phyloP scores from a whole-genome alignment of 768 basidiomycete species.

The Gelatoporia subvermispora region DNA sequence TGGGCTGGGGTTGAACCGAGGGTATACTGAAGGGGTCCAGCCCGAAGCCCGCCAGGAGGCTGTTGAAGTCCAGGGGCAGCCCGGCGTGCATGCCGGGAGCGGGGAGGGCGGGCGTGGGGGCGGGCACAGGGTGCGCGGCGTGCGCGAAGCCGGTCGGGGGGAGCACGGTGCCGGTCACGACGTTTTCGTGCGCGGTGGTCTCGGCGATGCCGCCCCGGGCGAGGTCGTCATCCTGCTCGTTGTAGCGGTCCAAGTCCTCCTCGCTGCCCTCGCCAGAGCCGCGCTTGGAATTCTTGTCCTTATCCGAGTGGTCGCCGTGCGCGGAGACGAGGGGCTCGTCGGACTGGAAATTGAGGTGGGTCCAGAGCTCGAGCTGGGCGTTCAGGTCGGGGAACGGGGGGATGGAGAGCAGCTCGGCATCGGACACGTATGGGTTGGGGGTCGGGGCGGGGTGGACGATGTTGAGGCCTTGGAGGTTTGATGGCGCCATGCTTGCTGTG shows the following conservation, averaged over 20 bases:
- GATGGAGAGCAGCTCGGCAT: slow-evolving; percentile 58
- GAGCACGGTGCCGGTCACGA: slow-evolving; percentile 45
- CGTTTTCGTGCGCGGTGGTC: slow-evolving; percentile 55
- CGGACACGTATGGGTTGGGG: slow-evolving; percentile 24
- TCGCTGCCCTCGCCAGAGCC: slow-evolving; percentile 10
- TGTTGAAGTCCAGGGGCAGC: slow-evolving; percentile 38
- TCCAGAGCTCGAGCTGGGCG: slow-evolving; percentile 81
- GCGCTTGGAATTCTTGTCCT: slow-evolving; percentile 5
- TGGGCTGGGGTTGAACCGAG: slow-evolving; percentile 26
- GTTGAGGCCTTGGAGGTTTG: slow-evolving; percentile 75
- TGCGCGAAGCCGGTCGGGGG: slow-evolving; percentile 19
- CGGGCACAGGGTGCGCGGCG: slow-evolving; percentile 5
- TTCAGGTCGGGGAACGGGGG: slow-evolving; percentile 69
- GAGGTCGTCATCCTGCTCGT: slow-evolving; percentile 41
- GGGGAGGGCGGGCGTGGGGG: slow-evolving; percentile 33
- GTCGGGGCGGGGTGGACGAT: slow-evolving; percentile 56
- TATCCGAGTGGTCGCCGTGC: slow-evolving; percentile 32
- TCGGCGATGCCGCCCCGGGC: slow-evolving; percentile 34
- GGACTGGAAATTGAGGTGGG: slow-evolving; percentile 72
- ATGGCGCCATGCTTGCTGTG: slow-evolving; percentile 44
- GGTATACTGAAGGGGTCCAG: slow-evolving; percentile 39
- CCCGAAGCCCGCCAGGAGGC: slow-evolving; percentile 32
- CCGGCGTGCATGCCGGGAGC: slow-evolving; percentile 22
- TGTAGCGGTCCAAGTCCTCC: slow-evolving; percentile 27
- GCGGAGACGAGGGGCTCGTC: slow-evolving; percentile 51